A percentile compares a stretch with the other conserved stretches of the same genome.
phyloP scores from a whole-genome alignment of 2,329 filamentous ascomycete genomes.

The Ophiostoma montium region DNA sequence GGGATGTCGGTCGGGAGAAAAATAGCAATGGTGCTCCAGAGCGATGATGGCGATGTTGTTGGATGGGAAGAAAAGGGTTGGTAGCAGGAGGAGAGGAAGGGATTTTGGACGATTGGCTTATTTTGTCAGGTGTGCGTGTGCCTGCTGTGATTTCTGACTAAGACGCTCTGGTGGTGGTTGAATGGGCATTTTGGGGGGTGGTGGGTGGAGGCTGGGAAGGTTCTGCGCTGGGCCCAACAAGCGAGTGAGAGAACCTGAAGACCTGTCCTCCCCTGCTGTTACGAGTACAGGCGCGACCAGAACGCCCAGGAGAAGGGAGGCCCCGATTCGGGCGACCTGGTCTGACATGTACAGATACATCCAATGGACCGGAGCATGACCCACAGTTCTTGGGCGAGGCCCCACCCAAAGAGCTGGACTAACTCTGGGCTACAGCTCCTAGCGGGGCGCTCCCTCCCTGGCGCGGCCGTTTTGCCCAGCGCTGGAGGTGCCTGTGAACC shows the following conservation, averaged over 20 bases:
- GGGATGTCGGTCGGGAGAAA: constrained; percentile 1
- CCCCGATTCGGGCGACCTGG: too few species aligned
- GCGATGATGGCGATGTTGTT: constrained; percentile 6
- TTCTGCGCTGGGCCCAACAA: constrained; percentile 3
- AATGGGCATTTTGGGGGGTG: not conserved
- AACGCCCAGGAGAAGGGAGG: not conserved
- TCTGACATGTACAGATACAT: not conserved
- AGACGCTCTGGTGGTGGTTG: constrained; percentile 1
- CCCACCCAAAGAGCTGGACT: not conserved
- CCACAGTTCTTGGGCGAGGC: not conserved
- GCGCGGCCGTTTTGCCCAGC: not conserved
- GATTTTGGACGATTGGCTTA: constrained; percentile 4
- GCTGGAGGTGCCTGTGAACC: not conserved
- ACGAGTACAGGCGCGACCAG: not conserved
- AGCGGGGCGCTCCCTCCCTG: not conserved
- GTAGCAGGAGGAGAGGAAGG: constrained; percentile 7
- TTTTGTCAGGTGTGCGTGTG: constrained; percentile 9
- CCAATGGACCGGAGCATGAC: too few species aligned
- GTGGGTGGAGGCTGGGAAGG: constrained; percentile 10
- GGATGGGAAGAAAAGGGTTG: constrained; percentile 2
- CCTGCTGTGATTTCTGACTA: constrained; percentile 5
- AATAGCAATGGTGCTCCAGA: constrained; percentile 1
- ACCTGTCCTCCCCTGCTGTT: constrained; percentile 4
- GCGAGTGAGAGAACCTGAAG: not conserved
- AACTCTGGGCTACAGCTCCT: too few species aligned